phyloP scores from a whole-genome alignment of 1,139 yeast genomes.

The Pichia sp. region DNA sequence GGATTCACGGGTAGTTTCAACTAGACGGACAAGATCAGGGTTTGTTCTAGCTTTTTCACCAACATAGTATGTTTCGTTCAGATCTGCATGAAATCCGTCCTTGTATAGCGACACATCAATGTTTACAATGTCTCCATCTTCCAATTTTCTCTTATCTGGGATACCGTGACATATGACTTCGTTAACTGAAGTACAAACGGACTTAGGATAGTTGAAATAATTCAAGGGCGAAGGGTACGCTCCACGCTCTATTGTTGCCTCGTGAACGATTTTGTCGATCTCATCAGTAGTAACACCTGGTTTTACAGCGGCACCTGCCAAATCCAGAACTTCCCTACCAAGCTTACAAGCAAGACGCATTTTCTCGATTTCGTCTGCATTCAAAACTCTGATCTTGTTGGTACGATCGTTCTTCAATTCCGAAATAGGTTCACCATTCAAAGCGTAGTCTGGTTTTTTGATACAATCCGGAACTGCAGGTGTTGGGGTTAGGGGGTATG shows the following conservation, averaged over 20 bases:
- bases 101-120: slow-evolving; percentile 82
- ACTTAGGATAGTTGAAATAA: slow-evolving; percentile 90
- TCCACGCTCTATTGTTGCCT: slow-evolving; percentile 81
- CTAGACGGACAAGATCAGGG: slow-evolving; percentile 78
- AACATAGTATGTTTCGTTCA: slow-evolving; percentile 95
- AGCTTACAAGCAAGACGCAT: slow-evolving; percentile 68
- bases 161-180: slow-evolving; percentile 97
- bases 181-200: slow-evolving; percentile 89
- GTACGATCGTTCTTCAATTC: slow-evolving; percentile 74
- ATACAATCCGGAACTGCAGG: slow-evolving; percentile 70
- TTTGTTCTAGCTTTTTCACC: slow-evolving; percentile 80
- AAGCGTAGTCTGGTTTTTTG: slow-evolving; percentile 79
- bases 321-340: slow-evolving; percentile 86
- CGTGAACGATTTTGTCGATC: slow-evolving; percentile 79
- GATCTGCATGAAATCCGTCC: slow-evolving; percentile 88
- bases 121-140: slow-evolving; percentile 94
- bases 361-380: slow-evolving; percentile 63
- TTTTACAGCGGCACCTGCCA: slow-evolving; percentile 73
- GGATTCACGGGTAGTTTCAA: slow-evolving; percentile 91
- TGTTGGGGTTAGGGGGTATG: slow-evolving; percentile 74
- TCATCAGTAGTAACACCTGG: slow-evolving; percentile 96
- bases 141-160: slow-evolving; percentile 79
- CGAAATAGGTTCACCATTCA: slow-evolving; percentile 68
- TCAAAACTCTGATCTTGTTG: slow-evolving; percentile 58
- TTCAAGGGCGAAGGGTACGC: slow-evolving; percentile 95